Conservation (phyloP, 78 protist genomes). For the Monocercomonoides exilis region DNA sequence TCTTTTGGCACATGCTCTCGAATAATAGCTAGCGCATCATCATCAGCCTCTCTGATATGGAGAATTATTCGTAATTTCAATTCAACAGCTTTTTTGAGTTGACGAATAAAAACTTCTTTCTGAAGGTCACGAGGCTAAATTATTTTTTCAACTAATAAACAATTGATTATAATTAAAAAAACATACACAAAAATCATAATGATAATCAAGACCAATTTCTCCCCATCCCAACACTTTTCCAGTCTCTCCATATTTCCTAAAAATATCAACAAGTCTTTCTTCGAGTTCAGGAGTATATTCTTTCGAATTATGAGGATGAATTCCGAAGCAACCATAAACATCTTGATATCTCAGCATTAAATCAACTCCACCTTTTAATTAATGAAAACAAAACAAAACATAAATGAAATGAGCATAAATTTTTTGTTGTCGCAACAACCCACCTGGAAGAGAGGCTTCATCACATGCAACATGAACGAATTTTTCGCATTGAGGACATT, state of each 20-base stretch:
- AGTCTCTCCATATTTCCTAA: not conserved
- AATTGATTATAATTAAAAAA: not conserved
- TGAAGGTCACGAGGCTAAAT: not conserved
- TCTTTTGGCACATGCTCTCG: constrained; percentile 13
- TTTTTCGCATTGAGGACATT: not conserved
- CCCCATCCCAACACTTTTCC: constrained; percentile 12
- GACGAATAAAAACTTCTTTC: constrained; percentile 23
- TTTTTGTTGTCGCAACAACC: no score
- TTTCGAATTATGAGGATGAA: constrained; percentile 19
- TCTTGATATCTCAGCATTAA: not conserved
- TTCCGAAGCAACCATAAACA: not conserved
- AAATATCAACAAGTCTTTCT: not conserved
- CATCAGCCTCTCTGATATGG: constrained; percentile 25
- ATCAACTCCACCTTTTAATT: not conserved
- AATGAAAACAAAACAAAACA: not conserved
- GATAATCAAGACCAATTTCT: constrained; percentile 32
- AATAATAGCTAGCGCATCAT: constrained; percentile 16
- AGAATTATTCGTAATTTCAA: constrained; percentile 3
- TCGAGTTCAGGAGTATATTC: not conserved
- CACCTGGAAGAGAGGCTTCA: not conserved
- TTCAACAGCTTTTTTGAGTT: not conserved
- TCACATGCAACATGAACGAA: not conserved
- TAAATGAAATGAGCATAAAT: no score
- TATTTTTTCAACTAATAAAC: not conserved
- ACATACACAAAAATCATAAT: constrained; percentile 22